Evolutionary conservation across 176 grass and related monocot species (phyloP).

Genomic region (Lolium perenne): DNA sequence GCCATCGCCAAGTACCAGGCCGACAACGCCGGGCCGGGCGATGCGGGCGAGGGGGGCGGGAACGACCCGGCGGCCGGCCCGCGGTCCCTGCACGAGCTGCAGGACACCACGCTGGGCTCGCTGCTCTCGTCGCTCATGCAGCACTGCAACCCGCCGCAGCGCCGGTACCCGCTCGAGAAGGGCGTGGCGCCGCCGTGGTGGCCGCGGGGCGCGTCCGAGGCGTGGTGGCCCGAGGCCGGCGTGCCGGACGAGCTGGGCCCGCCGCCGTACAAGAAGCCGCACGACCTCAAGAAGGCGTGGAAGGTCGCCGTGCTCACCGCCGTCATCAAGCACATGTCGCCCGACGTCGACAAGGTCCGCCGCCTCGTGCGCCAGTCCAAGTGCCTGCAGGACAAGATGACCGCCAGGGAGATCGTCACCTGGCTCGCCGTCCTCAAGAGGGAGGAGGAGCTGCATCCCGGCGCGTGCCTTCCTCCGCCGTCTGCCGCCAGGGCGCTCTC

Average conservation of each 20-base stretch:
- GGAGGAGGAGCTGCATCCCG: constrained; percentile 81
- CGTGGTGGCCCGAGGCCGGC: constrained; percentile 70
- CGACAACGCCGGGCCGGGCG: constrained; percentile 31
- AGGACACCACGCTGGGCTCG: constrained; percentile 92
- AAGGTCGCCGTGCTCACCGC: constrained; percentile 88
- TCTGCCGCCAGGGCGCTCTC: constrained; percentile 40
- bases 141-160: constrained; percentile 87
- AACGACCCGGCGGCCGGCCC: background rate
- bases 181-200: constrained; percentile 82
- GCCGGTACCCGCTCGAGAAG: constrained; percentile 85
- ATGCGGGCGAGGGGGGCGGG: background rate
- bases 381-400: constrained; percentile 98
- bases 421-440: constrained; percentile 81
- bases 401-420: constrained; percentile 78
- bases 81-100: constrained; percentile 79
- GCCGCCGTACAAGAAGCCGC: constrained; percentile 95
- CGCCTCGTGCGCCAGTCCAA: constrained; percentile 84
- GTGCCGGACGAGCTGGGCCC: constrained; percentile 57
- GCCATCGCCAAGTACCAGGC: constrained; percentile 66
- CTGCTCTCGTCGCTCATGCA: constrained; percentile 90
- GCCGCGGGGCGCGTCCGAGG: constrained; percentile 58
- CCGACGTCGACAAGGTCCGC: constrained; percentile 80
- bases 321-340: constrained; percentile 96
- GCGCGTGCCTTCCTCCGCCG: constrained; percentile 25
- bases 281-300: constrained; percentile 97